Evolutionary conservation across 2,329 filamentous ascomycete genomes (phyloP), one percentile per base, ranked within the genome.

Genomic region (Pezizomycotina sp.): DNA sequence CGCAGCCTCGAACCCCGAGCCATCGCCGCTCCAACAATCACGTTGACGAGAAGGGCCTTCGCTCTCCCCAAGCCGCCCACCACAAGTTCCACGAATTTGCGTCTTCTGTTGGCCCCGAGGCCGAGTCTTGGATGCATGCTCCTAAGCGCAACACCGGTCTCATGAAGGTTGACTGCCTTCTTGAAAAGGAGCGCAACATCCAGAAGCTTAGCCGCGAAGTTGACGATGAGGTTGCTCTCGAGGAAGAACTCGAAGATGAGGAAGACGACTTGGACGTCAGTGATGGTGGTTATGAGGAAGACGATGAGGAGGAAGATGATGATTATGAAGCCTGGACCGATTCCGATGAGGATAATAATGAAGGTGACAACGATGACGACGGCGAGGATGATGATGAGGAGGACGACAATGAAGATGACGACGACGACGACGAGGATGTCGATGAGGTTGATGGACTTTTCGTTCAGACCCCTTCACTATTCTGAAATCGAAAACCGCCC

Each of bases 61-160:
- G 34, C 29, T 39, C 20, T 43, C 45, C 39, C 39, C 56, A 13
- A 59, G 62, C 32, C 53, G 62, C 24, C 58, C 57, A 39, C 56
- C 72, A 61, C 53, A 71, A 62, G 31, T 95, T 93, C 54, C 81
- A 93, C 55, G 86, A 92, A 52, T 95, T 95, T 55, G 86, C 81
- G 27, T 83, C 77, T 54, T 83, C 80, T 31, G 67, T 74, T 39
- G 66, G 77, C 25, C 35, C 38, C 15, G 72, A 81, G 40, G 78
- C 89, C 44, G 84, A 93, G 39, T 84, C 92, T 50, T 98, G 89
- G 89, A 80, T 91, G 19, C 72, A 77, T 37, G 76, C 80, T 50
- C 63, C 69, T 21, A 64, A 68, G 5, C 68, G 69, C 20, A 63
- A 72, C 47, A 66, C 66, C 37, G 66, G 66, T 31, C 82, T 80